Evolutionary conservation across 2,329 filamentous ascomycete genomes (phyloP), one percentile per base, ranked within the genome.

Genomic region (Fusarium begoniae): DNA sequence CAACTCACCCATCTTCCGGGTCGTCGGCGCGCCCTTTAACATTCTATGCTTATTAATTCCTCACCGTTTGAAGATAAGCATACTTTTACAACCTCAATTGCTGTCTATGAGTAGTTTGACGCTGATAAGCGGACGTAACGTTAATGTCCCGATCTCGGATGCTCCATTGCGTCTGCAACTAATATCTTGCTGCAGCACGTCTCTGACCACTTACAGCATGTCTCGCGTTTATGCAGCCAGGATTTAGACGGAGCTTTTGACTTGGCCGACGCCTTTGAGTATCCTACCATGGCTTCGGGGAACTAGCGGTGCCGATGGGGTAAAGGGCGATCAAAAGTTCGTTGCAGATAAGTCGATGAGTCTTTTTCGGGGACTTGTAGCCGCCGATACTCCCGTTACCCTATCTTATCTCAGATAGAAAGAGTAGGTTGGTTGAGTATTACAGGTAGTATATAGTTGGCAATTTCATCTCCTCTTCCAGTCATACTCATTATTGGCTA

Each of bases 181-280:
- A 11, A 18, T 28, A 15, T 15, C 32, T 28, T 14, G 30, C 9
- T 26, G 30, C n/a, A 35, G 18, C 8, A 47, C 3, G 0, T 15
- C 18, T 32, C n/a, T 22, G 8, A 0, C 51, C 51, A 38, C 15
- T 53, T 20, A 53, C 17, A 24, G 17, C 8, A 32, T 32, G 8
- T 1, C 15, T 15, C 1, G n/a, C 40, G 22, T 14, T 47, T 24
- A 45, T 17, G 10, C 1, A 6, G 1, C n/a, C 0, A 1, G 24
- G 1, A 4, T 26, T 35, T n/a, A 2, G 1, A 22, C 15, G 20
- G 51, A 13, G 2, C 4, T 22, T 4, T 18, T 7, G 18, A 22
- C 18, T 55, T 55, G 24, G 35, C 51, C 35, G 51, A 55, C 15
- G 15, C 20, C 4, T n/a, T 12, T 8, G 20, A 0, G 2, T 10